Base-by-base conservation (phyloP, 805 yeast species). In the Candida succiphila region DNA sequence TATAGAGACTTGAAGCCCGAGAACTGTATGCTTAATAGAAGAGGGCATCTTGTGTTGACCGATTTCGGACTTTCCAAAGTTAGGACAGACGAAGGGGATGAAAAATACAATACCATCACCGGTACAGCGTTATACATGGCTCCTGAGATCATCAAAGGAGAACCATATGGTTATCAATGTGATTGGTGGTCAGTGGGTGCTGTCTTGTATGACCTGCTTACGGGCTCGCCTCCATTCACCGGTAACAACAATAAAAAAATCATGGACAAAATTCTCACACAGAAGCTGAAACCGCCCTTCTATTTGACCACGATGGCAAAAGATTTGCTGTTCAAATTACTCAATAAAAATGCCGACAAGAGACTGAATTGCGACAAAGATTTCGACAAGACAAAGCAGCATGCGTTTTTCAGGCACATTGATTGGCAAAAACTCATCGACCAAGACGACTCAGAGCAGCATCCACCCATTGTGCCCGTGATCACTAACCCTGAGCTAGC, bases 101-200 rank as follows among this genome's bases (percentile, higher is more conserved):
- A 52, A 18, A 45, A 57, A 13, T 72, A 76, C 49, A 69, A 59
- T 25, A 71, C 83, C 10, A 56, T 81, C 42, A 72, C 77, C 33
- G 92, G 92, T 1, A 81, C 92, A 0, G 84, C 87, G 1, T 86
- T 81, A 49, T 81, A 81, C 46, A 81, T 86, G 77, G 95, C 95
- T 0, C 96, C 96, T 3, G 96, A 86, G 52, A 79, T 87, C 22
- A 61, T 86, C 19, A 72, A 69, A 37, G 95, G 94, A 17, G 70
- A 77, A 44, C 72, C 75, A 14, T 87, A 86, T 53, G 86, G 80
- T 45, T 78, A 73, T 34, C 67, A 75, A 22, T 92, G 87, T 31
- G 96, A 86, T 53, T 85, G 94, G 83, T 86, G 95, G 86, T 84
- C 95, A 0, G 58, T 87, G 23, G 96, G 95, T 0, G 81, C 94